Evolutionary conservation across 768 basidiomycete species (phyloP).

Genomic region (Lactarius hatsudake): DNA sequence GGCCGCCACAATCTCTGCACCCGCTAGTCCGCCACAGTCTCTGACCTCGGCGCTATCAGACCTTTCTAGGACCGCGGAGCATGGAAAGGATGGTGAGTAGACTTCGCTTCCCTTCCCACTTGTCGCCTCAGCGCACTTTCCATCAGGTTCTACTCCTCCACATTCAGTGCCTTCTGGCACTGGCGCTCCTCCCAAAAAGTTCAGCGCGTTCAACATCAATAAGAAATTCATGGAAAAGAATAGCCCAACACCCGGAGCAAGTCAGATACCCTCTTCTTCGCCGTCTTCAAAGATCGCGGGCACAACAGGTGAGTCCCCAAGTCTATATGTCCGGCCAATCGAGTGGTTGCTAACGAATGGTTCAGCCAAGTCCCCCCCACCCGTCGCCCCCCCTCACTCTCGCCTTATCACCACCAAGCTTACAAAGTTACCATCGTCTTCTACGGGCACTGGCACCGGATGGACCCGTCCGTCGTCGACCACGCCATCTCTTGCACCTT

Average conservation of each 20-base stretch:
- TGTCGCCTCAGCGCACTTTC: slow-evolving; percentile 1
- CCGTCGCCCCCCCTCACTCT: slow-evolving; percentile 61
- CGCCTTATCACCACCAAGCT: slow-evolving; percentile 86
- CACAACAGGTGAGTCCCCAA: slow-evolving; percentile 45
- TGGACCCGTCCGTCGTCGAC: slow-evolving; percentile 81
- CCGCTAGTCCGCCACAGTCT: slow-evolving; percentile 17
- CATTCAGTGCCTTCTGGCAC: slow-evolving; percentile 27
- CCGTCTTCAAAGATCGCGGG: slow-evolving; percentile 50
- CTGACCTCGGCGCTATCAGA: slow-evolving; percentile 16
- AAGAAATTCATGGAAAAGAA: slow-evolving; percentile 96
- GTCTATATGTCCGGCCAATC: background rate
- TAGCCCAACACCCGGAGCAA: slow-evolving; percentile 51
- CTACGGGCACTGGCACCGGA: slow-evolving; percentile 58
- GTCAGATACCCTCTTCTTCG: slow-evolving; percentile 44
- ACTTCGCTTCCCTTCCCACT: slow-evolving; percentile 3
- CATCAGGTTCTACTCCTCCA: slow-evolving; percentile 21
- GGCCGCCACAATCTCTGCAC: slow-evolving; percentile 10
- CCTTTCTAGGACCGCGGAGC: slow-evolving; percentile 18
- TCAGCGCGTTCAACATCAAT: slow-evolving; percentile 88
- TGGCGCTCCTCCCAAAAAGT: slow-evolving; percentile 71
- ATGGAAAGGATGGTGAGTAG: slow-evolving; percentile 18
- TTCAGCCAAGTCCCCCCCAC: slow-evolving; percentile 57
- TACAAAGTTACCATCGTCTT: slow-evolving; percentile 59
- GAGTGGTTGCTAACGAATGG: slow-evolving; percentile 8
- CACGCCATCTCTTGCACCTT: slow-evolving; percentile 53